Base-by-base conservation (phyloP, 2,329 filamentous ascomycete genomes). In the Colletotrichum tanaceti region DNA sequence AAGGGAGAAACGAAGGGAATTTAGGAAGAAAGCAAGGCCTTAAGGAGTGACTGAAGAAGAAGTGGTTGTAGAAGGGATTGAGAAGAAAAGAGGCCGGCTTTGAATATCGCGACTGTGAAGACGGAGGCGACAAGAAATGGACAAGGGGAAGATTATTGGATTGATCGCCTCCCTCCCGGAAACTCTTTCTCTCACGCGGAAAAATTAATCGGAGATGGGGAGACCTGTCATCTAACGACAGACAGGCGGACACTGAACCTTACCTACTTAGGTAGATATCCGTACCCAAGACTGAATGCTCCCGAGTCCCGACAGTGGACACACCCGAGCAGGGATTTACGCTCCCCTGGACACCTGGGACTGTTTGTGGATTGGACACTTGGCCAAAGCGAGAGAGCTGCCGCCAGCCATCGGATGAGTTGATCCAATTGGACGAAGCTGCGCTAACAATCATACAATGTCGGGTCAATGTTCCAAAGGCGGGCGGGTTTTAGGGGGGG, bases 1-100 rank as follows among this genome's bases (percentile, higher is more conserved):
- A 71, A 72, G 52, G 60, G 63, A 55, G 57, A 58, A 50, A 55
- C 7, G 47, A 68, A 72, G 63, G 54, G 53, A 71, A 65, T 46
- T 64, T 49, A 41, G 49, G 62, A 63, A 39, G 35, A 58, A 58
- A 46, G n/a, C 57, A 20, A 32, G 24, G 14, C n/a, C 22, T 28
- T 58, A 69, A 63, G 46, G 68, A 63, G 49, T 20, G 63, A 63
- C 68, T 58, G 64, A 54, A 68, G 58, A 63, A 67, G 58, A 52
- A 52, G 63, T n/a, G n/a, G n/a, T 24, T n/a, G 52, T 16, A 28
- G 35, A 44, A 58, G 22, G 9, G 44, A 50, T 38, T 35, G 55
- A 38, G 53, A 44, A 22, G 24, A 43, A 49, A 20, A 20, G 41
- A n/a, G 28, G n/a, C 50, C 43, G 28, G 38, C 52, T 44, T 28